Percentiles rank a stretch among this genome's conserved stretches.
Conservation (phyloP, 352 stramenopile genomes). For the Peronospora destructor region DNA sequence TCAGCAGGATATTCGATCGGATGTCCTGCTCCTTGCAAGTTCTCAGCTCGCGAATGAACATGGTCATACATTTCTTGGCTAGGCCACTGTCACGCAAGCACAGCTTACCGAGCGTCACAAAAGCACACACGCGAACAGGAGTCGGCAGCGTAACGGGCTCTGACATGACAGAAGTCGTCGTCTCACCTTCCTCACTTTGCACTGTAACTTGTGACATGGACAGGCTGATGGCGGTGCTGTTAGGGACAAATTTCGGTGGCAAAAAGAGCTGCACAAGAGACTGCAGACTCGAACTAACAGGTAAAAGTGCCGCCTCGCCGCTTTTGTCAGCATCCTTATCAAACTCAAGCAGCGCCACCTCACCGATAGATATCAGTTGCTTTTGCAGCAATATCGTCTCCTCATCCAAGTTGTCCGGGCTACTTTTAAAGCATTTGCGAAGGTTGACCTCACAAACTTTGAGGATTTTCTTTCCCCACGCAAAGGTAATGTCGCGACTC, state of each 20-base stretch:
- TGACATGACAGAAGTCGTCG: slow-evolving; percentile 9
- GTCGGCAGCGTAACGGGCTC: slow-evolving; percentile 47
- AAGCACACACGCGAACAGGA: slow-evolving; percentile 87
- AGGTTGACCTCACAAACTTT: slow-evolving; percentile 59
- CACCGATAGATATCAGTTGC: slow-evolving; percentile 72
- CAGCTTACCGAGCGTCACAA: slow-evolving; percentile 92
- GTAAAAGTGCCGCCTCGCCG: slow-evolving; percentile 38
- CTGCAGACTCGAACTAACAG: slow-evolving; percentile 41
- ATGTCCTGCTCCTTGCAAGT: slow-evolving; percentile 80
- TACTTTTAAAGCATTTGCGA: slow-evolving; percentile 51
- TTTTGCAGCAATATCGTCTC: slow-evolving; percentile 63
- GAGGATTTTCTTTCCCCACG: slow-evolving; percentile 59
- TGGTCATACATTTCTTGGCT: slow-evolving; percentile 90
- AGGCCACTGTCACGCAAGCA: slow-evolving; percentile 92
- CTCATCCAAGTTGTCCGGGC: slow-evolving; percentile 41
- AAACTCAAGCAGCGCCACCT: slow-evolving; percentile 75
- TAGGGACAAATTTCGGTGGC: slow-evolving; percentile 49
- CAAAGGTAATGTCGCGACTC: slow-evolving; percentile 51
- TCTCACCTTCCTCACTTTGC: slow-evolving; percentile 26
- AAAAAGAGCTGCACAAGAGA: slow-evolving; percentile 76
- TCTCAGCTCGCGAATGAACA: slow-evolving; percentile 92
- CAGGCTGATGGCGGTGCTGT: slow-evolving; percentile 18
- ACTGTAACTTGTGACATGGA: slow-evolving; percentile 14
- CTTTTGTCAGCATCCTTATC: slow-evolving; percentile 67
- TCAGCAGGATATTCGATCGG: slow-evolving; percentile 94